These are phyloP conservation scores for Aspergillus felis DNA, from an alignment of 2,329 filamentous ascomycete species.

Conservation along the genomic window DNA sequence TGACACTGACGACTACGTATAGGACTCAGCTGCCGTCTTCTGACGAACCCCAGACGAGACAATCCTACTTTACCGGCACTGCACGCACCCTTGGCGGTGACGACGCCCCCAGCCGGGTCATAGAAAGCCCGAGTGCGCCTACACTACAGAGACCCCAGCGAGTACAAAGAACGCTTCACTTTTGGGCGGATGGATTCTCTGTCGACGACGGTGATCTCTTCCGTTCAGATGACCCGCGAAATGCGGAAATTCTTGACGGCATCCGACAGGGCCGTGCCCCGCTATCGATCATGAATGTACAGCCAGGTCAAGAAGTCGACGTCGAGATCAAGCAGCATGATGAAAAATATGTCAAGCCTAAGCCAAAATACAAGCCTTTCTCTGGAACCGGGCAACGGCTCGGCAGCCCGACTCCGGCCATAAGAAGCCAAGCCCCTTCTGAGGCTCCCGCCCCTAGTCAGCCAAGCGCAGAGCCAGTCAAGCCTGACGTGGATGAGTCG, in stretches of 20 bases:
- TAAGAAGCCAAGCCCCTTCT: constrained; percentile 34
- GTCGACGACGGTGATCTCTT: constrained; percentile 63
- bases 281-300: constrained; percentile 59
- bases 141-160: constrained; percentile 43
- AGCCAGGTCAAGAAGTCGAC: constrained; percentile 61
- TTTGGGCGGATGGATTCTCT: constrained; percentile 64
- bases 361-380: constrained; percentile 63
- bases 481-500: constrained; percentile 53
- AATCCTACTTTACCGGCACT: constrained; percentile 54
- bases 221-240: constrained; percentile 60
- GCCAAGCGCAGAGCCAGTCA: constrained; percentile 25
- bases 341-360: constrained; percentile 60
- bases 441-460: constrained; percentile 20
- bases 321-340: constrained; percentile 62
- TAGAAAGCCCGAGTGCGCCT: constrained; percentile 49
- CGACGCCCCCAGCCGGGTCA: constrained; percentile 55
- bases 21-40: constrained; percentile 29
- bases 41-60: constrained; percentile 43
- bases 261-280: constrained; percentile 62
- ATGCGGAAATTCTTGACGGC: constrained; percentile 58
- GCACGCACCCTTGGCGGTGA: constrained; percentile 65
- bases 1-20: neutral
- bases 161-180: constrained; percentile 57
- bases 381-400: constrained; percentile 57
- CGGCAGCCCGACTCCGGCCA: constrained; percentile 60